Conservation (phyloP, 331 rosid genomes). For the Malus hybrid region DNA sequence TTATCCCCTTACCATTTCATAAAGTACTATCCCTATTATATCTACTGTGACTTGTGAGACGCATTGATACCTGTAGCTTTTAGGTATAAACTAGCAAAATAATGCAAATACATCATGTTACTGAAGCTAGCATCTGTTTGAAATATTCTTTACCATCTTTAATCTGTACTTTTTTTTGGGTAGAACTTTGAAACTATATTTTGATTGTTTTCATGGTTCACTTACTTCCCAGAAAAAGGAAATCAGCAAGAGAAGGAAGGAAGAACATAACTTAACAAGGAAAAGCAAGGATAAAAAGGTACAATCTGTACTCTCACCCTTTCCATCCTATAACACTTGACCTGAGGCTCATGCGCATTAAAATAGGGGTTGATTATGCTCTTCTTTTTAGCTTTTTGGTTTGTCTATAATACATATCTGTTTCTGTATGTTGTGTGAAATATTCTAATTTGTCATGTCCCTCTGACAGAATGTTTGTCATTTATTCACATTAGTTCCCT, state of each 20-base stretch:
- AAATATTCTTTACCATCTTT: not conserved
- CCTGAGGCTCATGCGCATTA: not conserved
- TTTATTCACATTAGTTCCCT: not conserved
- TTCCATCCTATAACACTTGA: not conserved
- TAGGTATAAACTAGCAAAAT: not conserved
- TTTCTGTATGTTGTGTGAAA: not conserved
- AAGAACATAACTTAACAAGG: constrained; percentile 66
- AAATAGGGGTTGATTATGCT: not conserved
- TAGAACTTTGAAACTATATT: not conserved
- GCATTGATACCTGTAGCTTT: not conserved
- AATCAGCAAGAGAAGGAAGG: constrained; percentile 96
- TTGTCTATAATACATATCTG: not conserved
- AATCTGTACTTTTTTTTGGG: no score
- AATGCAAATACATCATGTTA: not conserved
- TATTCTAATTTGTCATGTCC: not conserved
- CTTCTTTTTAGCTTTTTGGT: not conserved
- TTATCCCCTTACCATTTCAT: not conserved
- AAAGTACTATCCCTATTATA: not conserved
- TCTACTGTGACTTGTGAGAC: not conserved
- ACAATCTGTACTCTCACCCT: not conserved
- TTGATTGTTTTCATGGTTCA: not conserved
- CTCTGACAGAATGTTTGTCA: not conserved
- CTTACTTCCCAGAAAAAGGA: constrained; percentile 70
- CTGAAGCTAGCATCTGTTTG: not conserved
- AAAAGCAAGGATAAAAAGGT: constrained; percentile 95